A percentile compares a stretch with the other conserved stretches of the same genome.
Evolutionary conservation across 495 filamentous ascomycete species (phyloP).

Genomic region (Pseudevernia furfuracea): DNA sequence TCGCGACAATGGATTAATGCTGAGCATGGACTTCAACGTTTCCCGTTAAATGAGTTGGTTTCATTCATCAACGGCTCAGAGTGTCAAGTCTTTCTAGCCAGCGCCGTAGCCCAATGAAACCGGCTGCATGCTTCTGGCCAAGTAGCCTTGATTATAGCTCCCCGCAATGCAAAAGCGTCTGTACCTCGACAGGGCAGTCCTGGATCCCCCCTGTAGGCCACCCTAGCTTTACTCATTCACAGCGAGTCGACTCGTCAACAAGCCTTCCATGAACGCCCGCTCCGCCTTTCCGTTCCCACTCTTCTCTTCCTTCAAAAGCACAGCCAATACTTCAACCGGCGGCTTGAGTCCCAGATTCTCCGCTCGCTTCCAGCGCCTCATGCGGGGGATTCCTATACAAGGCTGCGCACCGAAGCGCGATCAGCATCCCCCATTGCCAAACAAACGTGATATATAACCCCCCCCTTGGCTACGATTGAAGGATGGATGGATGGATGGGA

Average conservation of each 20-base stretch:
- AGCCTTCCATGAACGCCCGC: conserved; percentile 70
- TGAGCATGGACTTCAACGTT: not conserved
- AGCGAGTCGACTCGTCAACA: conserved; percentile 44
- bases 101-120: not conserved
- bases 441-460: too few species aligned
- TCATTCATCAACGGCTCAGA: not conserved
- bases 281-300: conserved; percentile 45
- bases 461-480: too few species aligned
- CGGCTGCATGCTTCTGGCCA: not conserved
- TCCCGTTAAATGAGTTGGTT: not conserved
- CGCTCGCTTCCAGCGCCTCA: conserved; percentile 84
- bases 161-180: not conserved
- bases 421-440: conserved; percentile 8
- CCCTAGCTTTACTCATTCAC: not conserved
- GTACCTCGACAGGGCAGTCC: not conserved
- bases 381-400: conserved; percentile 73
- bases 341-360: conserved; percentile 70
- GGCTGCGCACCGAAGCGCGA: conserved; percentile 47
- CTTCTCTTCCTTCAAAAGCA: conserved; percentile 65
- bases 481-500: too few species aligned
- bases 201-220: not conserved
- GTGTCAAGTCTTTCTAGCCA: not conserved
- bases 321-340: conserved; percentile 84
- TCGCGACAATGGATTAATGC: not conserved
- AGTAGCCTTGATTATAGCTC: not conserved